These are phyloP conservation scores for Rhododendron griersonianum DNA, from an alignment of 148 eudicot species.

Conservation along the genomic window DNA sequence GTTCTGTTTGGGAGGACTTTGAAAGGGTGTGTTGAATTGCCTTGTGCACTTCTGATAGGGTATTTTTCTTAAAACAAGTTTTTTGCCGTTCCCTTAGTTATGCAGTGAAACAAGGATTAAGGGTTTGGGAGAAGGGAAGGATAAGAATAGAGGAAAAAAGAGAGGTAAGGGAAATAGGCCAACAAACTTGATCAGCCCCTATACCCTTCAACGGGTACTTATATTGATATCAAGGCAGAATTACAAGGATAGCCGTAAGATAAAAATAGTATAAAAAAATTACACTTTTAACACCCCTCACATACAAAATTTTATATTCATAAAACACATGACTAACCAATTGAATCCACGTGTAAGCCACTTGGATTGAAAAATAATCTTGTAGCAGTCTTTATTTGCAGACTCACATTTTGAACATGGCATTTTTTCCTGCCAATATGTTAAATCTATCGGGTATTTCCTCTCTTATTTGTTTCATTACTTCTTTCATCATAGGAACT, in stretches of 20 bases:
- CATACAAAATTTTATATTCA: background rate
- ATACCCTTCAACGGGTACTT: background rate
- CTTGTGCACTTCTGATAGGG: background rate
- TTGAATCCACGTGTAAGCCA: background rate
- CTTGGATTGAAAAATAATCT: background rate
- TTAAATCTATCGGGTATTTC: background rate
- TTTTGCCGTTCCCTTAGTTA: background rate
- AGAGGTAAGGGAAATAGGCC: background rate
- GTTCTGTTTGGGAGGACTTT: too few species aligned
- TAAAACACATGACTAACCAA: background rate
- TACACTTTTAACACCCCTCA: background rate
- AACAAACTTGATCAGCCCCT: background rate
- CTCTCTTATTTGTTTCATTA: background rate
- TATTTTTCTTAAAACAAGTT: background rate
- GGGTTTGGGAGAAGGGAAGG: background rate
- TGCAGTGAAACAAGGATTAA: background rate
- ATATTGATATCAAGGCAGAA: too few species aligned
- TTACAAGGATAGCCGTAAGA: background rate
- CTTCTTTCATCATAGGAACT: too few species aligned
- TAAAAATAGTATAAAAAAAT: too few species aligned
- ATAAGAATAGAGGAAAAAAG: background rate
- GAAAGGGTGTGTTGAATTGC: background rate
- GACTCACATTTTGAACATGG: background rate
- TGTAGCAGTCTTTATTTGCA: background rate
- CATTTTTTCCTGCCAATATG: background rate